Base-by-base conservation (phyloP, 1,139 yeast species). In the Pichia sp. region DNA sequence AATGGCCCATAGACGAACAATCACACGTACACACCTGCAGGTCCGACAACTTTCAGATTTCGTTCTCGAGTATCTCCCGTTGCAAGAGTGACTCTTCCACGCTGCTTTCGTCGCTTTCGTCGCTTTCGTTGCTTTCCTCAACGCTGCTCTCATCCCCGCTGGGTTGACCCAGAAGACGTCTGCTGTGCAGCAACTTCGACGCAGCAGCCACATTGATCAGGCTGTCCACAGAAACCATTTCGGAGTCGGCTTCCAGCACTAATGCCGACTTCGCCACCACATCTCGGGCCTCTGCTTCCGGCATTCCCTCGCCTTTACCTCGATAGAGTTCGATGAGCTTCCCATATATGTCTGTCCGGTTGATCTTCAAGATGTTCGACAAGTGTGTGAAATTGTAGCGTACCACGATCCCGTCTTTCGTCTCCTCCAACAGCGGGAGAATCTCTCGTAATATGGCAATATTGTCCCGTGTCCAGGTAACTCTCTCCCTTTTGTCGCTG, bases 251-350 rank as follows among this genome's bases (percentile, higher is more conserved):
- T 8, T 4, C 34, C 12, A 9, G 3, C 34, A 2, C 34, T 31
- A 20, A 20, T 20, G 34, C 34, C 9, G 34, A 31, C 12, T 31
- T 31, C 12, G 34, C 34, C 9, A 31, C 4, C 34, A 31, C 9
- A 2, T 31, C 4, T 31, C 34, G 34, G 34, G 34, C 34, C 12
- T 8, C 34, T 31, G 34, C 4, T 8, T 31, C 34, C 34, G 9
- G 34, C 34, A 12, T 31, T 2, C 12, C 12, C 12, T 31, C 46
- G 27, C 24, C 55, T 5, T 36, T 29, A 8, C 24, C 42, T 43
- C 57, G 55, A 48, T 60, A 61, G 24, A 63, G 34, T 45, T 63
- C 67, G 16, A 64, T 61, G 12, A 64, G 6, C 48, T 64, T 64
- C 17, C 50, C 40, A 46, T 58, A 63, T 9, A 64, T 57, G 4